Percentiles rank a stretch among this genome's conserved stretches.
Evolutionary conservation across 2,329 filamentous ascomycete species (phyloP).

Genomic region (Aspergillus costaricaensis): DNA sequence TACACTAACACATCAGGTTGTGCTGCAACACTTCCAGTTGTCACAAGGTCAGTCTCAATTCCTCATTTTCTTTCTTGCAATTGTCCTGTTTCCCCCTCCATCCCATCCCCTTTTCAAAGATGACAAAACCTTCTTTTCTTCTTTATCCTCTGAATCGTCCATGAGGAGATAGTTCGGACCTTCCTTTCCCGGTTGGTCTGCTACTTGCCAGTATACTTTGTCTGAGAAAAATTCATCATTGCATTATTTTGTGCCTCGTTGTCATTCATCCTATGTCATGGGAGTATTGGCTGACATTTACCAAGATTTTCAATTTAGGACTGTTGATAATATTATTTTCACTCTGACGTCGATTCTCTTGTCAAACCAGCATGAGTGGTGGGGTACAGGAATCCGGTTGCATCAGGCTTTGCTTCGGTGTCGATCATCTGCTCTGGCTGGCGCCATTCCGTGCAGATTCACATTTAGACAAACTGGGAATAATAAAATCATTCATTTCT

Average conservation of each 20-base stretch:
- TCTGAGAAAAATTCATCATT: constrained; percentile 52
- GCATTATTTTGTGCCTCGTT: not conserved
- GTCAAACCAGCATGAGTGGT: not conserved
- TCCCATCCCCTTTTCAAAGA: constrained; percentile 47
- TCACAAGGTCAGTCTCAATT: constrained; percentile 28
- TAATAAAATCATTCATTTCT: constrained; percentile 3
- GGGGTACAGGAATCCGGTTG: not conserved
- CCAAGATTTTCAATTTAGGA: not conserved
- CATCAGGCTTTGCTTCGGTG: not conserved
- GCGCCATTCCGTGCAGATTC: not conserved
- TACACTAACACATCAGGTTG: constrained; percentile 6
- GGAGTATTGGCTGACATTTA: constrained; percentile 12
- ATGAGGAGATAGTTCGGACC: constrained; percentile 65
- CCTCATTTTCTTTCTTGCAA: constrained; percentile 11
- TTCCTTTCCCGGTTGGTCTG: constrained; percentile 65
- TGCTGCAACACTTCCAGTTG: not conserved
- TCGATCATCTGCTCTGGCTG: not conserved
- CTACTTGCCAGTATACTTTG: constrained; percentile 72
- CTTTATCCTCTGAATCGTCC: constrained; percentile 68
- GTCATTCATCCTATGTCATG: not conserved
- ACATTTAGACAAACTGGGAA: not conserved
- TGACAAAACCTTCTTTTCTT: constrained; percentile 63
- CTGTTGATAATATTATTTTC: not conserved
- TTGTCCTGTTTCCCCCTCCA: too few relatives aligned
- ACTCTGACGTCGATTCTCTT: not conserved